These are phyloP conservation scores for Chlorencoelia australis DNA, from an alignment of 2,329 filamentous ascomycete genomes.

Conservation along the genomic window DNA sequence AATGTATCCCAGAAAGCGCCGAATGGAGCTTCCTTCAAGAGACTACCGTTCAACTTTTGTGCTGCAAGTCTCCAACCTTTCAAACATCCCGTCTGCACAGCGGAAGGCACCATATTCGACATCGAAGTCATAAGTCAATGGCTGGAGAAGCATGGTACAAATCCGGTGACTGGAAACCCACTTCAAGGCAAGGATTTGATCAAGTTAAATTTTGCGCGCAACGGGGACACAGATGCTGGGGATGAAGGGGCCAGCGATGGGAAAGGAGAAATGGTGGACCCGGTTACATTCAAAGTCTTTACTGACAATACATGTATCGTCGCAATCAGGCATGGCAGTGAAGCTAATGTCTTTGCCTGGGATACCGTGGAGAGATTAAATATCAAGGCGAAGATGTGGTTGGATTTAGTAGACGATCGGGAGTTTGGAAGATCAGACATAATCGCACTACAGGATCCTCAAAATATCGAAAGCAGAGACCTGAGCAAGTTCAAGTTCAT, in stretches of 20 bases:
- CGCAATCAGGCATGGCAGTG: slow-evolving; percentile 66
- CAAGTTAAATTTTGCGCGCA: slow-evolving; percentile 84
- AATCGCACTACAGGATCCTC: slow-evolving; percentile 91
- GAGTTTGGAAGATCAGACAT: slow-evolving; percentile 86
- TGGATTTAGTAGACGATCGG: slow-evolving; percentile 75
- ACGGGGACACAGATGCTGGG: slow-evolving; percentile 55
- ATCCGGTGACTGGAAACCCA: slow-evolving; percentile 75
- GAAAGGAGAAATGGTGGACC: slow-evolving; percentile 79
- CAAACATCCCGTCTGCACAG: slow-evolving; percentile 84
- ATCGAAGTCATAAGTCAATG: slow-evolving; percentile 88
- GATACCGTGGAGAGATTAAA: slow-evolving; percentile 94
- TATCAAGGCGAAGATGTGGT: slow-evolving; percentile 94
- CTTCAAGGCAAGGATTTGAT: slow-evolving; percentile 76
- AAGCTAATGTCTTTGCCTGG: slow-evolving; percentile 93
- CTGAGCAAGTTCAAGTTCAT: slow-evolving; percentile 83
- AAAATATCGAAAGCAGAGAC: slow-evolving; percentile 75
- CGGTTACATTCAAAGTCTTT: slow-evolving; percentile 94
- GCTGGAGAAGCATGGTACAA: slow-evolving; percentile 89
- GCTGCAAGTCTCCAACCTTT: slow-evolving; percentile 93
- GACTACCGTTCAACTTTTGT: slow-evolving; percentile 96
- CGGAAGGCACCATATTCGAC: slow-evolving; percentile 83
- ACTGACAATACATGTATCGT: slow-evolving; percentile 98
- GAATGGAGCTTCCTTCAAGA: slow-evolving; percentile 61
- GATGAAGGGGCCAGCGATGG: slow-evolving; percentile 38
- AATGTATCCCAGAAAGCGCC: slow-evolving; percentile 51